Conservation (phyloP, 352 stramenopile species). For the Vaucheria bursata region DNA sequence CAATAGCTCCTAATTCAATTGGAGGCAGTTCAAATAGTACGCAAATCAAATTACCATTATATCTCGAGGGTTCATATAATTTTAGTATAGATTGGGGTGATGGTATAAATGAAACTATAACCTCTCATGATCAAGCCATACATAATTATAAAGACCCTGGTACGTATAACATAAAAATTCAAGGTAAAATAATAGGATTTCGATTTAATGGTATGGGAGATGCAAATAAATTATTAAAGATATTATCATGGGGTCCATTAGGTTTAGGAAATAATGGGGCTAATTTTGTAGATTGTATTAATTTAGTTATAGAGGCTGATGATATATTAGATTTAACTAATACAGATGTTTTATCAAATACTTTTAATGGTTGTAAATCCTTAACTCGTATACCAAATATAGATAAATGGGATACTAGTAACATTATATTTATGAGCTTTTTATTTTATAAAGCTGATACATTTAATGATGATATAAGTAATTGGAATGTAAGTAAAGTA, state of each 20-base stretch:
- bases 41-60: not conserved
- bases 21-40: not conserved
- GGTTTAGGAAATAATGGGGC: not conserved
- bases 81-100: not conserved
- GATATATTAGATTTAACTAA: not conserved
- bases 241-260: not conserved
- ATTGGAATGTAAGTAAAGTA: not conserved
- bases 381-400: not conserved
- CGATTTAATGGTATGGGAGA: not conserved
- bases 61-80: not conserved
- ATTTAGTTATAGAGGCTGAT: not conserved
- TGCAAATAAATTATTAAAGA: not conserved
- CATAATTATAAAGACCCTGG: not conserved
- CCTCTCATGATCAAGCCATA: not conserved
- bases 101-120: not conserved
- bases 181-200: not conserved
- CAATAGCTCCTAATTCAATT: not conserved
- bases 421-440: not conserved
- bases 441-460: not conserved
- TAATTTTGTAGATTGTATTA: not conserved
- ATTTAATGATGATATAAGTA: conserved; percentile 7
- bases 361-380: not conserved
- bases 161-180: not conserved
- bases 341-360: not conserved
- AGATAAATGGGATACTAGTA: not conserved